Conservation (phyloP, 306 rosid genomes). For the Pyrus bretschneideri region DNA sequence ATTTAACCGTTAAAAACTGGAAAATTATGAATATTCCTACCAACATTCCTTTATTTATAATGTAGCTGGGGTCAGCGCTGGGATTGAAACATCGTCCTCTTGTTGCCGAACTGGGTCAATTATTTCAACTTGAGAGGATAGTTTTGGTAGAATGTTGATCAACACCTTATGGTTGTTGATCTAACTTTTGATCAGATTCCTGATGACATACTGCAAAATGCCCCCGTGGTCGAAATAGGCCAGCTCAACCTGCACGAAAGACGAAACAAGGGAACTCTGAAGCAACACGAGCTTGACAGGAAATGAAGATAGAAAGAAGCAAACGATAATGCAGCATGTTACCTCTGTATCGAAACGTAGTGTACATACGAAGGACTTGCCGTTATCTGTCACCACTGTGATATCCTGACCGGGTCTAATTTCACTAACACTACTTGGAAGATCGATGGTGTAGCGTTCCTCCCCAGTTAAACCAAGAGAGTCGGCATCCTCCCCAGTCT, state of each 20-base stretch:
- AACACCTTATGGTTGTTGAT: background rate
- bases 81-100: constrained; percentile 10
- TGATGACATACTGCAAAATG: constrained; percentile 77
- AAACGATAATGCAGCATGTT: background rate
- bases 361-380: constrained; percentile 58
- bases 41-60: constrained; percentile 29
- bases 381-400: constrained; percentile 52
- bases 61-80: constrained; percentile 19
- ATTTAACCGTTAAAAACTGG: background rate
- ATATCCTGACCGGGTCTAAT: constrained; percentile 87
- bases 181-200: constrained; percentile 71
- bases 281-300: constrained; percentile 8
- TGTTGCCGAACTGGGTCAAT: constrained; percentile 9
- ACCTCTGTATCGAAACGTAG: constrained; percentile 94
- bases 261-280: background rate
- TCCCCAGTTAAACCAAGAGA: constrained; percentile 75
- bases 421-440: constrained; percentile 66
- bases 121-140: constrained; percentile 22
- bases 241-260: constrained; percentile 65
- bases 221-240: constrained; percentile 92
- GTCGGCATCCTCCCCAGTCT: constrained; percentile 86
- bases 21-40: background rate
- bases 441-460: constrained; percentile 74
- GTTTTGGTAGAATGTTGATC: constrained; percentile 6
- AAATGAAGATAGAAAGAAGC: background rate